Evolutionary conservation across 225 moss, liverwort and hornwort species (phyloP), one percentile per base, ranked within the genome.

Genomic region (Climacium dendroides): DNA sequence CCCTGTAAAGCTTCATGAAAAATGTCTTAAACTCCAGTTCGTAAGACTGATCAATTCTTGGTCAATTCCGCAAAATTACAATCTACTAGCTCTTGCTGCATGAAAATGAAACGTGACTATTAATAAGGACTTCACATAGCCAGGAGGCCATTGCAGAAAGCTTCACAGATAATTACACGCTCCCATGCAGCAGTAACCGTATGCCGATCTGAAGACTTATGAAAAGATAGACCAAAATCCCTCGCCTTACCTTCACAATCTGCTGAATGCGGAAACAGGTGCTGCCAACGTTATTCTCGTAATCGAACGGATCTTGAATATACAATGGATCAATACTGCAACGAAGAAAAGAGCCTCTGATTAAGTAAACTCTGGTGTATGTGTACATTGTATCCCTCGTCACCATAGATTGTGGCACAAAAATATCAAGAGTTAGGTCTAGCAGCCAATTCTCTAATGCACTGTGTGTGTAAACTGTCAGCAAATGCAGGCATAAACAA

Each of bases 251-350:
- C 96, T 97, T 97, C 43, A 96, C 95, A 90, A 96, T 95, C 79
- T 97, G 97, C 74, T 95, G 94, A 83, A 97, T 95, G 77, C 97
- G 94, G 79, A 97, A 97, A 84, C 97, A 97, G 85, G 96, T 97
- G 85, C 97, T 96, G 58, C 97, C 97, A 84, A 97, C 96, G 75
- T 97, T 97, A 85, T 97, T 97, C 83, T 95, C 94, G 61, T 92
- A 95, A 89, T 96, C 92, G 47, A 96, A 94, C 79, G 97, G 97
- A 89, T 97, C 97, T 83, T 97, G 95, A 88, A 96, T 97, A 82
- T 97, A 96, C 23, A 97, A 89, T 86, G 97, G 97, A 94, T 97
- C 97, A 74, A 97, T 97, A 91, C 97, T 97, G 96, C 86, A 83
- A 89, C 34, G 62, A 61, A 81, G 52, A 54, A 66, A 89, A 71